Base-by-base conservation (phyloP, 2,329 filamentous ascomycete species). In the Pseudogymnoascus sp. region DNA sequence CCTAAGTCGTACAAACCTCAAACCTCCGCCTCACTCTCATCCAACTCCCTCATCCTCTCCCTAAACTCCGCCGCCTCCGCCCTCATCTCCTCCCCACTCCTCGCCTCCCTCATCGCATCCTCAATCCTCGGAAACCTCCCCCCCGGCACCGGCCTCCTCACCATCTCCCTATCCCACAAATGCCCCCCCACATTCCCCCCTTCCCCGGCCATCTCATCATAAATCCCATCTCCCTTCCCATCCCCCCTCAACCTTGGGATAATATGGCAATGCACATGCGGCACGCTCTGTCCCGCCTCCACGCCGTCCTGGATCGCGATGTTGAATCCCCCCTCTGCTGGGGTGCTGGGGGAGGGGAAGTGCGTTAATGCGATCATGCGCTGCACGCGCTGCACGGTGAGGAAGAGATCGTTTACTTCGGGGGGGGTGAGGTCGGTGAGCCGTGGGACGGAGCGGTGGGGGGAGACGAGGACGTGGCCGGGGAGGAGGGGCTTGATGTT, bases 401-500 rank as follows among this genome's bases (percentile, higher is more conserved):
- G 75, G 77, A 97, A 96, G 21, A 99, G 84, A 74, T 99, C 93
- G 37, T 80, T 78, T n/a, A 75, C 64, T 67, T 77, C 73, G 11
- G 64, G 62, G 7, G 65, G 40, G 0, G 66, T 70, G 42, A 73
- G 69, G 62, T 71, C 70, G 7, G 70, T 72, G 63, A 97, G 82
- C 60, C 91, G 89, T 59, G 82, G 84, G 68, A 92, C 88, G 29
- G 79, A 77, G 36, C 81, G 81, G 18, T 85, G 82, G 0, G 95
- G 91, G 68, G 90, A 96, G 66, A 99, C 84, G 34, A 99, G 89
- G 66, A 97, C 88, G 78, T 99, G 95, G 64, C 95, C 95, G 0
- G 93, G 92, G 1, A 97, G 83, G 39, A 99, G 84, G 23, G 95
- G 95, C 77, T 96, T 97, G 74, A 97, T 85, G 78, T 99, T 99